These are phyloP conservation scores for Rhinocladiella similis DNA, from an alignment of 2,329 filamentous ascomycete genomes.

Conservation along the genomic window DNA sequence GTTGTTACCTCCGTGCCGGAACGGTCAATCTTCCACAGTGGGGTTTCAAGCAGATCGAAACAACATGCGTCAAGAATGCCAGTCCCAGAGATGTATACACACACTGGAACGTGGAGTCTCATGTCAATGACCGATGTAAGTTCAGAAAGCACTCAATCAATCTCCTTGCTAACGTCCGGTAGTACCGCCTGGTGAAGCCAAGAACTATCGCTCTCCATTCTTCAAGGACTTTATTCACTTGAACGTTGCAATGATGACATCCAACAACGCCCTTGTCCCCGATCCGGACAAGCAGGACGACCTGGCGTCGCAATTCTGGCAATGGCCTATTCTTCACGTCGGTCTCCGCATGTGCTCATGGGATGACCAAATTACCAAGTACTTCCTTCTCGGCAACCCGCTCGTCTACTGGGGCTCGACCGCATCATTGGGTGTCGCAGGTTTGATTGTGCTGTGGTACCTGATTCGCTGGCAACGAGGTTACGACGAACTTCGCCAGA, in stretches of 20 bases:
- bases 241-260: constrained; percentile 99
- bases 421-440: constrained; percentile 71
- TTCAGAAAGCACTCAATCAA: constrained; percentile 27
- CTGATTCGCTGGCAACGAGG: constrained; percentile 93
- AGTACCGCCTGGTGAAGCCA: constrained; percentile 87
- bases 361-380: constrained; percentile 94
- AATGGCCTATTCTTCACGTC: constrained; percentile 95
- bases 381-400: constrained; percentile 97
- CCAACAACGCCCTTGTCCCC: constrained; percentile 95
- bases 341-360: constrained; percentile 98
- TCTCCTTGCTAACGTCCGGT: constrained; percentile 34
- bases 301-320: constrained; percentile 94
- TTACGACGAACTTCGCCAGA: constrained; percentile 74
- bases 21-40: constrained; percentile 97
- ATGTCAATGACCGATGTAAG: constrained; percentile 90
- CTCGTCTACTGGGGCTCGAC: constrained; percentile 95
- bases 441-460: constrained; percentile 76
- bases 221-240: constrained; percentile 96
- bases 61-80: constrained; percentile 90
- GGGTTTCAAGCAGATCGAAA: constrained; percentile 99
- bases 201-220: constrained; percentile 94
- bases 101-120: constrained; percentile 97
- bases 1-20: constrained; percentile 91
- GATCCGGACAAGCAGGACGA: constrained; percentile 99
- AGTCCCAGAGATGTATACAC: constrained; percentile 91